A percentile compares a stretch with the other conserved stretches of the same genome.
Evolutionary conservation across 73 alveolate genomes (phyloP).

Genomic region (Blepharisma japonicum): DNA sequence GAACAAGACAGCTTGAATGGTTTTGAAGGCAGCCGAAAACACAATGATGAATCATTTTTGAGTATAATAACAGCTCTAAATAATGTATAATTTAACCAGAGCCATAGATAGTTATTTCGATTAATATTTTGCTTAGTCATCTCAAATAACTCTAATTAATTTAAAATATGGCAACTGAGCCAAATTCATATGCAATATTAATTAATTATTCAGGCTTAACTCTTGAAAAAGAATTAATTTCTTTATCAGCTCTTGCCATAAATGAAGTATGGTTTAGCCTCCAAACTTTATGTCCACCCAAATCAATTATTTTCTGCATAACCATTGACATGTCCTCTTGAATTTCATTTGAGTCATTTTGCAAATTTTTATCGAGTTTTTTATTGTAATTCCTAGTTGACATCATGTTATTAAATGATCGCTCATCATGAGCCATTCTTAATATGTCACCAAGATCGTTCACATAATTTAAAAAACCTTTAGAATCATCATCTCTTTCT

Average conservation of each 20-base stretch:
- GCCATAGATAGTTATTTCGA: too few species aligned
- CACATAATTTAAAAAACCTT: not conserved
- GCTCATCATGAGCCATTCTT: not conserved
- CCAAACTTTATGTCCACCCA: slow-evolving; percentile 9
- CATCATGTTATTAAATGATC: not conserved
- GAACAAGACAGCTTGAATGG: too few species aligned
- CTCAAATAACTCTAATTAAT: too few species aligned
- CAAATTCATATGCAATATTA: too few species aligned
- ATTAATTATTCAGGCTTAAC: not conserved
- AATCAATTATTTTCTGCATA: not conserved
- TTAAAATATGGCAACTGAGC: too few species aligned
- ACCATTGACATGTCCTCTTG: not conserved
- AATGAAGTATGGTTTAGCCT: not conserved
- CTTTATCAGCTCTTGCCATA: not conserved
- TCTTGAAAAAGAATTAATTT: not conserved
- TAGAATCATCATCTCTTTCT: not conserved
- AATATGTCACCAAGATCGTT: not conserved
- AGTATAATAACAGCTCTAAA: too few species aligned
- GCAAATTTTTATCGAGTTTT: not conserved
- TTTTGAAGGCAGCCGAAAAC: too few species aligned
- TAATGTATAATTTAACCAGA: too few species aligned
- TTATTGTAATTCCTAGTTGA: not conserved
- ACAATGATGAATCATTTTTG: too few species aligned
- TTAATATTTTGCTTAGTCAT: too few species aligned
- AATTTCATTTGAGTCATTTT: not conserved